Evolutionary conservation across 2,329 filamentous ascomycete species (phyloP).

Genomic region (Nemania abortiva): DNA sequence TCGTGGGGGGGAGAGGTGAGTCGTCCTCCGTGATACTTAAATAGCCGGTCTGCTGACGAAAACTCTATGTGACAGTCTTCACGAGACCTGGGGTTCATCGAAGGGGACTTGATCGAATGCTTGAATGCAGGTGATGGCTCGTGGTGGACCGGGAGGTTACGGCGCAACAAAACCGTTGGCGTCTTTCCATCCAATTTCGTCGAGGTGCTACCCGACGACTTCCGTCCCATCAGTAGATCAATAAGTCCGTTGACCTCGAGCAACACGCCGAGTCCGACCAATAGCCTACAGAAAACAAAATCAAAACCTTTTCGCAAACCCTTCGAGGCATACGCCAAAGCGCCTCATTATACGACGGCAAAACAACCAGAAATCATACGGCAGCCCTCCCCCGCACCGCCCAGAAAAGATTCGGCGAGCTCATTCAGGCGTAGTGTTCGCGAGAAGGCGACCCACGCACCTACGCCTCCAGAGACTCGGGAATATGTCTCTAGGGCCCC

Average conservation of each 20-base stretch:
- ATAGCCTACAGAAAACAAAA: constrained; percentile 68
- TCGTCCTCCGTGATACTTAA: constrained; percentile 23
- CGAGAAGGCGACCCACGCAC: constrained; percentile 37
- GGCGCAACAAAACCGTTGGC: constrained; percentile 89
- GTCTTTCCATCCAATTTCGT: constrained; percentile 98
- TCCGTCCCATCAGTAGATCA: constrained; percentile 77
- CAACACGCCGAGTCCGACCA: constrained; percentile 66
- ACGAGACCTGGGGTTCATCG: constrained; percentile 94
- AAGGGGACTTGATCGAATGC: constrained; percentile 97
- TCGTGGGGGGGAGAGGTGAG: constrained; percentile 89
- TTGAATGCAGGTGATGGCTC: constrained; percentile 97
- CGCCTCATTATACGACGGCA: constrained; percentile 73
- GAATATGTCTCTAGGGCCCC: constrained; percentile 47
- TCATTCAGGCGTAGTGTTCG: constrained; percentile 52
- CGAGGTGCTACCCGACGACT: constrained; percentile 85
- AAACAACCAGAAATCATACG: constrained; percentile 70
- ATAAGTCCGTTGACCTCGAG: constrained; percentile 70
- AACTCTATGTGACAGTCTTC: constrained; percentile 70
- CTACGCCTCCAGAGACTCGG: constrained; percentile 43
- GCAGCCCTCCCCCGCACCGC: constrained; percentile 52
- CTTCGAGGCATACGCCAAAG: constrained; percentile 75
- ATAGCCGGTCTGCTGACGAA: constrained; percentile 43
- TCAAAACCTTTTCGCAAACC: constrained; percentile 74
- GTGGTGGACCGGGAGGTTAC: constrained; percentile 97
- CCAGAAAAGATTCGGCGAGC: constrained; percentile 58